A percentile compares a stretch with the other conserved stretches of the same genome.
Evolutionary conservation across 2,329 filamentous ascomycete species (phyloP).

Genomic region (Cercospora sp.): DNA sequence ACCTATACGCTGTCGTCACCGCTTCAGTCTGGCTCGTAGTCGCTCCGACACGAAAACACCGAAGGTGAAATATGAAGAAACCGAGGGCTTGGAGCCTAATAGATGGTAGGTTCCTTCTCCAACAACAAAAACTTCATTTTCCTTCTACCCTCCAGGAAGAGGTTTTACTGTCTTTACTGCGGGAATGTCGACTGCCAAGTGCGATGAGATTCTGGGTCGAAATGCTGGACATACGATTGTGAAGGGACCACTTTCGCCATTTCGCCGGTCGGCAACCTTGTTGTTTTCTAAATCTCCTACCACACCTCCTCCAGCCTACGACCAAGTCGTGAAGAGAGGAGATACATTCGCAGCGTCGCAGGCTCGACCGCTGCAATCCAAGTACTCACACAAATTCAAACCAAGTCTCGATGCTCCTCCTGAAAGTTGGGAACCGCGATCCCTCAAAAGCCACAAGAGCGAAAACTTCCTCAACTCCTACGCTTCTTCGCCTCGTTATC

Average conservation of each 20-base stretch:
- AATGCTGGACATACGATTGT: background rate
- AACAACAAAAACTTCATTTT: background rate
- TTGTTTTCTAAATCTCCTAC: background rate
- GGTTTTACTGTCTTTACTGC: background rate
- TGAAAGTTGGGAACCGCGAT: background rate
- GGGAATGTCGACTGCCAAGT: background rate
- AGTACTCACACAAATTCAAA: background rate
- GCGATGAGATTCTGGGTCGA: conserved; percentile 2
- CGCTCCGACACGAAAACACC: conserved; percentile 6
- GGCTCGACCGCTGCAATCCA: background rate
- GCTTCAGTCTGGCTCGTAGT: background rate
- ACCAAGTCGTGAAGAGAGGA: background rate
- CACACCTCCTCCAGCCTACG: background rate
- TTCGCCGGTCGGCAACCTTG: background rate
- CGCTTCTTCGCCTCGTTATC: background rate
- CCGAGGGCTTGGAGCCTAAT: background rate
- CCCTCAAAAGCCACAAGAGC: background rate
- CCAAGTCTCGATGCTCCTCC: background rate
- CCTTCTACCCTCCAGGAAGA: background rate
- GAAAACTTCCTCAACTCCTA: background rate
- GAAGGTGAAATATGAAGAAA: background rate
- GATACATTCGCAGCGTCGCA: background rate
- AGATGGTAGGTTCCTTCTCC: background rate
- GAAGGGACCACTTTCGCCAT: background rate
- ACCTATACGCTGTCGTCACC: background rate